These are phyloP conservation scores for Fagopyrum tataricum DNA, from an alignment of 148 eudicot species.

Conservation along the genomic window DNA sequence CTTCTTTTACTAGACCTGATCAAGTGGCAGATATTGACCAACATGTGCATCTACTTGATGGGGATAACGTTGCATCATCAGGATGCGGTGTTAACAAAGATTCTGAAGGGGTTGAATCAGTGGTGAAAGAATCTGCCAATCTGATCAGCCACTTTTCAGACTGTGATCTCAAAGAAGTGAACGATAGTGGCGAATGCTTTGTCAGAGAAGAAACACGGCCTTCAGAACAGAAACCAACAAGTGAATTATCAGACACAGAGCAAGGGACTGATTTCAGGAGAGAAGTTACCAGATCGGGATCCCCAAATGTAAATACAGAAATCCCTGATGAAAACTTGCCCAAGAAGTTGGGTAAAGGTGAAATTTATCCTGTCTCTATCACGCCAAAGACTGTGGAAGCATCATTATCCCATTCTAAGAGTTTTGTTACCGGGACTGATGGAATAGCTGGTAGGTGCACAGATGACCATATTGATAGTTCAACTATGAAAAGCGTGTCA, in stretches of 20 bases:
- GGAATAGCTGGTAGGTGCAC: conserved; percentile 17
- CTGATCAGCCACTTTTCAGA: not conserved
- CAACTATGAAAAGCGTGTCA: not conserved
- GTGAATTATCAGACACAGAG: conserved; percentile 4
- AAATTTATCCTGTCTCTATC: conserved; percentile 20
- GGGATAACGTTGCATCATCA: conserved; percentile 18
- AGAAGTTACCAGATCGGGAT: conserved; percentile 22
- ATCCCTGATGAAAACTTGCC: conserved; percentile 20
- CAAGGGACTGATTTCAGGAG: conserved; percentile 22
- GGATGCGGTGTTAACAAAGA: conserved; percentile 19
- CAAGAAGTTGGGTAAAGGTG: conserved; percentile 20
- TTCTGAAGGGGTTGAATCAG: conserved; percentile 19
- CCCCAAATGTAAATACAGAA: conserved; percentile 16
- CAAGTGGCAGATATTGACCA: conserved; percentile 2
- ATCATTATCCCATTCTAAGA: conserved; percentile 20
- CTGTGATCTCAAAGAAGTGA: not conserved
- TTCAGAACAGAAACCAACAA: conserved; percentile 5
- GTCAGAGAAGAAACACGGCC: conserved; percentile 4
- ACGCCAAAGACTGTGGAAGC: conserved; percentile 19
- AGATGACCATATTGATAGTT: conserved; percentile 18
- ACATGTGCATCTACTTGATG: not conserved
- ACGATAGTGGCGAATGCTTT: conserved; percentile 4
- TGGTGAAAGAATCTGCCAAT: not conserved
- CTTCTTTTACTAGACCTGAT: conserved; percentile 2
- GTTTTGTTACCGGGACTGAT: conserved; percentile 24